Base-by-base conservation (phyloP, 2,329 filamentous ascomycete genomes). In the Pseudogymnoascus sp. region DNA sequence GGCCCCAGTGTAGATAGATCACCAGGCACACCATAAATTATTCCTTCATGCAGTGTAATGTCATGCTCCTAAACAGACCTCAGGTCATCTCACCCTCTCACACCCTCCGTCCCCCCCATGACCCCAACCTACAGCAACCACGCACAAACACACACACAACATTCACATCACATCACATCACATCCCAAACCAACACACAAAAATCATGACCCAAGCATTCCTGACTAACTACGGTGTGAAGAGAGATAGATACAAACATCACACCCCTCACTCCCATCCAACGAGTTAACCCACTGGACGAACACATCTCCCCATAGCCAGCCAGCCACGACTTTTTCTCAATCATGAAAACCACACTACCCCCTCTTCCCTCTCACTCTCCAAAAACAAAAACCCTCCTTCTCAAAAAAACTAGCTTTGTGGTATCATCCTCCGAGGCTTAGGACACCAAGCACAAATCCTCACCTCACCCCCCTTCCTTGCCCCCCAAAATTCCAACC, bases 391-490 rank as follows among this genome's bases (percentile, higher is more conserved):
- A 21, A 21, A 21, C 21, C 21, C 21, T 3, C 21, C 21, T 21
- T 10, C 12, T 12, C n/a, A 31, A 55, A 60, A 45, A 60, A 42
- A 10, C 12, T 60, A 12, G 37, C 35, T 58, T 10, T 55, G 33
- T 60, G 59, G 40, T 60, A 48, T 60, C 37, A 60, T 60, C 37
- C 40, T 60, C 37, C 33, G 39, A 59, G 58, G 58, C 58, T 59
- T 59, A 39, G 58, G 33, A 59, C 58, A 59, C 58, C 40, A 55
- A 33, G 45, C 45, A 31, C 45, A 31, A 13, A 1, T 8, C 40
- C 40, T 7, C 21, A 36, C 33, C 33, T 36, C 33, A 36, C 33
- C 8, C 27, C n/a, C 18, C 10, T 25, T 21, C 40, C 27, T 3
- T 55, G 21, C 27, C 18, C 27, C n/a, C 8, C 45, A 21, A 29